Evolutionary conservation across 768 basidiomycete genomes (phyloP), one percentile per base, ranked within the genome.

Genomic region (Crucibulum laeve): DNA sequence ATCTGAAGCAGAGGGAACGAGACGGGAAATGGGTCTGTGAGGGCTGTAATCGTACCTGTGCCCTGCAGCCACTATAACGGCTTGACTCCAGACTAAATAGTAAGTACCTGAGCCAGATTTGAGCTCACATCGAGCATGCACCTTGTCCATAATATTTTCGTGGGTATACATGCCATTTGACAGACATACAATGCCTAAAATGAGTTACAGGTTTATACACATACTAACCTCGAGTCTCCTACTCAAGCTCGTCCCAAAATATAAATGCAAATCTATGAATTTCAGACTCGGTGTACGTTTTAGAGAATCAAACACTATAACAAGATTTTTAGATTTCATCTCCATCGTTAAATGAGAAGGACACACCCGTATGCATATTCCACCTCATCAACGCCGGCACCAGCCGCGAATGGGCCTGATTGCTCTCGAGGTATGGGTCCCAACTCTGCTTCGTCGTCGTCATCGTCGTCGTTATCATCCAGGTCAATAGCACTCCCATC

Each of bases 321-420:
- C 28, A 8, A 8, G 28, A 8, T 30, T 8, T 8, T 8, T 30
- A n/a, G 28, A n/a, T 30, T 8, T 8, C 28, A 30, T 30, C 28
- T 8, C n/a, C 18, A 36, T 36, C n/a, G 17, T 17, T 8, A 18
- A 17, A 10, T 11, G 18, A 7, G 7, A 36, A 36, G 7, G 7
- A 74, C 83, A 60, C 61, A 83, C 87, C 87, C 87, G 52, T 89
- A 90, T 45, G 83, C 87, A 62, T 88, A 89, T 57, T 92, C 91
- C 5, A 92, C 90, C 62, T 92, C 90, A 52, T 92, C 90, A 13
- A 92, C 89, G 39, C 90, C 86, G 17, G 81, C 89, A 1, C 86
- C 87, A 4, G 83, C 76, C 17, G 81, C 79, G 58, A 91, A 91
- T 7, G 87, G 84, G 17, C 77, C 73, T 8, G 82, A 75, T 25